Percentiles rank a stretch among this genome's conserved stretches.
phyloP scores from a whole-genome alignment of 352 stramenopile genomes.

The Thraustochytrium striatum region DNA sequence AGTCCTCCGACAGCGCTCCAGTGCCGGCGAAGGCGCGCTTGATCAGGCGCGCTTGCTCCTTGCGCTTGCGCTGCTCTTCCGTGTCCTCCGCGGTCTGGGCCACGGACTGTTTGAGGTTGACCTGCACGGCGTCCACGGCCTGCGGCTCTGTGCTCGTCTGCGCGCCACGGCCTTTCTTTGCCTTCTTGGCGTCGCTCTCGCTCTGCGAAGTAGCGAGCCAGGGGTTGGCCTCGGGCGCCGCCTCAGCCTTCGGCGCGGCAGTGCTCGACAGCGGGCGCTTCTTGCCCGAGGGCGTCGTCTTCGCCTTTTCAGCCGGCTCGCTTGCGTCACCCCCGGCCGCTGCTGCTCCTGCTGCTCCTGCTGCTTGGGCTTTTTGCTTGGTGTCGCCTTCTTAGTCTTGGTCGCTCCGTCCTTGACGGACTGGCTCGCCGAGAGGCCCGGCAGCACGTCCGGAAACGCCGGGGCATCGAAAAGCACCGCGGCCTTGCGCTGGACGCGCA shows the following conservation, averaged over 20 bases:
- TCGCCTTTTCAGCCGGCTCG: too few species aligned
- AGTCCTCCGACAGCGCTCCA: conserved; percentile 77
- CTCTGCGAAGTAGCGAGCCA: neutral
- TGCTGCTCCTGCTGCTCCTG: too few species aligned
- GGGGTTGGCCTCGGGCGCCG: neutral
- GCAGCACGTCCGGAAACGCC: too few species aligned
- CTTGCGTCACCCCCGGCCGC: too few species aligned
- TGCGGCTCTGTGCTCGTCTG: neutral
- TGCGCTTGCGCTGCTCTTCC: conserved; percentile 53
- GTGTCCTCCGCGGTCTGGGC: conserved; percentile 39
- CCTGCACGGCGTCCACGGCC: neutral
- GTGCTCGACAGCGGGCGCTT: too few species aligned
- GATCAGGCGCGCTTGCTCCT: conserved; percentile 85
- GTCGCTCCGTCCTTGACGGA: too few species aligned
- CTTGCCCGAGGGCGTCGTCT: too few species aligned
- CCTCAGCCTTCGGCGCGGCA: neutral
- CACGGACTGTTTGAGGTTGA: conserved; percentile 19
- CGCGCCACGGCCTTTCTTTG: conserved; percentile 5
- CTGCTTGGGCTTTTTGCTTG: too few species aligned
- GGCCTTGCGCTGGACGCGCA: too few species aligned
- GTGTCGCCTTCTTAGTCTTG: too few species aligned
- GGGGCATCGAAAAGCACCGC: too few species aligned
- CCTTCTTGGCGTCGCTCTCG: neutral
- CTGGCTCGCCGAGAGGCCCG: too few species aligned
- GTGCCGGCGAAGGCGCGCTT: conserved; percentile 86